Base-by-base conservation (phyloP, 192 early-diverging fungal species). In the Phycomyces nitens region DNA sequence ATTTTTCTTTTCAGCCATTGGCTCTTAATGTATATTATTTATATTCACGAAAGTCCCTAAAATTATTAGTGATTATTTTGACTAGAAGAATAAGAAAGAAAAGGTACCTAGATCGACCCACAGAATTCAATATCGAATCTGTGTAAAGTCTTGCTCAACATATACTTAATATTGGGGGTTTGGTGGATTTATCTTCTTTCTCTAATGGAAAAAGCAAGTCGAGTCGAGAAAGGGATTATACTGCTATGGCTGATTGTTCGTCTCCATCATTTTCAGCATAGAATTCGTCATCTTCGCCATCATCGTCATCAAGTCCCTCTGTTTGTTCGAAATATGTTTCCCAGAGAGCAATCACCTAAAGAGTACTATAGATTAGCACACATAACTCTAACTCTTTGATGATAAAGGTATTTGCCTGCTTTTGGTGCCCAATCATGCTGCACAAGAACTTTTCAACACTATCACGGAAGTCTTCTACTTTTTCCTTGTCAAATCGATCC, bases 361-460 rank as follows among this genome's bases (percentile, higher is more conserved):
- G 1, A 15, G 38, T 10, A 40, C 21, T 18, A 24, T 27, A n/a
- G n/a, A 40, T 18, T 18, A 44, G 23, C n/a, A 40, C 1, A 9
- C 16, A 20, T 55, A 8, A 12, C 23, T 39, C 8, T 22, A 15
- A 8, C 11, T 34, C 1, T 18, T n/a, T 34, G 29, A 34, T 43
- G 0, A 6, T 12, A 15, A 7, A 40, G 12, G 10, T 0, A 23
- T 18, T 41, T 70, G 90, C 86, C 81, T 93, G 77, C 43, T 89
- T 86, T 76, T 95, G 91, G 42, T 86, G 88, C 53, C 88, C 84
- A 53, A 95, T 80, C 80, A 93, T 86, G 24, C 84, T 85, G 42
- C 77, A 72, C 71, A 95, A 79, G 38, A 90, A 91, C 3, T 79
- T 64, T 59, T 92, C 88, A 42, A 92, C 78, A 41, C 86, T 75